Conservation (phyloP, 1,284 basidiomycete species). For the Crucibulum cyathiforme region DNA sequence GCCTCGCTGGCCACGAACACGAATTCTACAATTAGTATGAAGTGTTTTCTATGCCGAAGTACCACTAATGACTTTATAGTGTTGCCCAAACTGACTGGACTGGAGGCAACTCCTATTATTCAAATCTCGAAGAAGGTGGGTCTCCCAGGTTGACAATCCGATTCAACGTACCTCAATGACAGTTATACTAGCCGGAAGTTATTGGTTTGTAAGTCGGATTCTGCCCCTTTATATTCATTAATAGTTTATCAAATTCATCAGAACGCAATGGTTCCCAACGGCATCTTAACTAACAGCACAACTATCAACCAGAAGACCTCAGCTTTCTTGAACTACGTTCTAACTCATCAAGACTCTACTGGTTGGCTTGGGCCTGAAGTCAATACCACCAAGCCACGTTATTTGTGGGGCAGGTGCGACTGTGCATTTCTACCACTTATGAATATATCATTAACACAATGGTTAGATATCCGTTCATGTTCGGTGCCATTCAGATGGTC, state of each 20-base stretch:
- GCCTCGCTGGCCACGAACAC: slow-evolving; percentile 60
- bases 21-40: slow-evolving; percentile 62
- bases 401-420: slow-evolving; percentile 59
- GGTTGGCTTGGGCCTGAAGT: slow-evolving; percentile 68
- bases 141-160: not conserved
- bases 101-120: slow-evolving; percentile 57
- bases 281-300: slow-evolving; percentile 50
- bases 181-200: slow-evolving; percentile 52
- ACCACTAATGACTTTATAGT: slow-evolving; percentile 29
- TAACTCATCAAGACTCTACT: slow-evolving; percentile 57
- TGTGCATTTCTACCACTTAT: not conserved
- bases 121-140: slow-evolving; percentile 60
- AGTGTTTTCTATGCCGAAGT: not conserved
- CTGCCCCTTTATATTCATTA: not conserved
- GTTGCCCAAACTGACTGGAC: slow-evolving; percentile 61
- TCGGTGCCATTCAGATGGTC: slow-evolving; percentile 61
- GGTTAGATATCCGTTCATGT: slow-evolving; percentile 58
- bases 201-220: slow-evolving; percentile 58
- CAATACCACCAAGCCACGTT: slow-evolving; percentile 56
- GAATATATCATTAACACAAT: not conserved
- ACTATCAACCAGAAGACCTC: slow-evolving; percentile 54
- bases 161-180: not conserved
- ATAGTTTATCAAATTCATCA: slow-evolving; percentile 14
- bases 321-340: slow-evolving; percentile 58
- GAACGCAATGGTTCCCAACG: slow-evolving; percentile 63